Base-by-base conservation (phyloP, 768 basidiomycete genomes). In the Lentinula edodes region DNA sequence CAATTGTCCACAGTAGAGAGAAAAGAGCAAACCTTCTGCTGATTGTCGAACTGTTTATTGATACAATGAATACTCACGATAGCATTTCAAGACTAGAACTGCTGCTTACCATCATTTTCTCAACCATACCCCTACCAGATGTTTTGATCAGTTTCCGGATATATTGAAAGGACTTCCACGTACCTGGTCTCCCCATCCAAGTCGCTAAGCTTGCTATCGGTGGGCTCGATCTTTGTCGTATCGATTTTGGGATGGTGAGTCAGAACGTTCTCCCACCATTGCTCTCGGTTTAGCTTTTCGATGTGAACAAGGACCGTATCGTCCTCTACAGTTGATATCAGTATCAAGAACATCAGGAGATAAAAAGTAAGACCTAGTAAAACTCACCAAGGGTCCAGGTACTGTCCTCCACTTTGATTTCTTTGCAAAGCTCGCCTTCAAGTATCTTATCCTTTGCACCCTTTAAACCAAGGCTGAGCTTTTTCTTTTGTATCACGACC, bases 221-320 rank as follows among this genome's bases (percentile, higher is more conserved):
- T 86, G 2, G 97, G 97, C 68, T 90, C 88, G 66, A 99, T 98
- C 78, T 97, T 98, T 59, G 82, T 90, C 9, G 95, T 97, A 69
- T 98, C 91, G 79, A 98, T 89, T 80, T 95, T 98, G 13, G 97
- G 94, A 69, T 97, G 94, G 68, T 96, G 92, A 1, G 89, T 90
- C 55, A 98, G 77, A 65, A 98, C 89, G 72, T 98, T 95, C 72
- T 94, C 91, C 97, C 97, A 99, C 97, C 97, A 98, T 62, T 91
- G 85, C 72, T 91, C 85, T 64, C 90, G 78, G 73, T 95, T 92
- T 57, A 91, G 66, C 73, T 96, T 95, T 74, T 95, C 92, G 46
- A 95, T 82, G 68, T 93, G 90, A 54, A 96, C 78, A 16, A 83
- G 76, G 58, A 96, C 76, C 62, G 88, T 77, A 65, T 88, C 87